Percentiles rank a stretch among this genome's conserved stretches.
phyloP scores from a whole-genome alignment of 352 stramenopile species.

The Elongisporangium prolatum region DNA sequence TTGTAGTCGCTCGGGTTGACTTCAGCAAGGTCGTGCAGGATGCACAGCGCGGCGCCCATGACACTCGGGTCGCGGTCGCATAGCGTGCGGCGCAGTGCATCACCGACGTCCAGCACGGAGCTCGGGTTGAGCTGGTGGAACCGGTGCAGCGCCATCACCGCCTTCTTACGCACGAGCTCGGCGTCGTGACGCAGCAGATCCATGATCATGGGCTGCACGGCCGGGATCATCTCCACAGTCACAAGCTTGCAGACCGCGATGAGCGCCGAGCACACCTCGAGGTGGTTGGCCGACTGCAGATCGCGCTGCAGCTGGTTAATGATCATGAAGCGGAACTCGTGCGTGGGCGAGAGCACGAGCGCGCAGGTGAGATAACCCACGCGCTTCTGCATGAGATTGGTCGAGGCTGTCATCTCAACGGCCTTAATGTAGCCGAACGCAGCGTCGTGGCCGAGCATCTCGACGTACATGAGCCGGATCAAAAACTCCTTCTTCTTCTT shows the following conservation, averaged over 20 bases:
- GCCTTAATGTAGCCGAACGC: constrained; percentile 99
- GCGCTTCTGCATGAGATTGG: constrained; percentile 98
- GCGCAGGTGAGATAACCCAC: constrained; percentile 95
- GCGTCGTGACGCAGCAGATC: constrained; percentile 95
- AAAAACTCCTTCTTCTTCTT: constrained; percentile 99
- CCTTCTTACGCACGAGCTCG: constrained; percentile 99
- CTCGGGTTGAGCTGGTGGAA: constrained; percentile 98
- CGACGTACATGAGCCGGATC: constrained; percentile 99
- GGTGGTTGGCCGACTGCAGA: constrained; percentile 86
- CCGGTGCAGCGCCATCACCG: constrained; percentile 97
- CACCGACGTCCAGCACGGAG: constrained; percentile 82
- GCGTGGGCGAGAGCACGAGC: constrained; percentile 95
- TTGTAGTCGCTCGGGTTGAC: constrained; percentile 94
- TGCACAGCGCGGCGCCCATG: constrained; percentile 95
- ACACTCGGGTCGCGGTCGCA: constrained; percentile 99
- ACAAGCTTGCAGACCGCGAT: constrained; percentile 95
- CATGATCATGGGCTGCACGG: constrained; percentile 92
- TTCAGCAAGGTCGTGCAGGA: constrained; percentile 91
- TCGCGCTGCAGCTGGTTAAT: constrained; percentile 99
- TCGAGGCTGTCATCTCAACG: constrained; percentile 97
- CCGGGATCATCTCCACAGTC: constrained; percentile 98
- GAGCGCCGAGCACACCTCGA: constrained; percentile 95
- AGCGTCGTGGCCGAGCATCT: constrained; percentile 99
- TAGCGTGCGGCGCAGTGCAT: constrained; percentile 93
- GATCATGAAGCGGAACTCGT: constrained; percentile 99